Conservation (phyloP, 1,139 yeast genomes). For the Suzukiozyma palmioleophila region DNA sequence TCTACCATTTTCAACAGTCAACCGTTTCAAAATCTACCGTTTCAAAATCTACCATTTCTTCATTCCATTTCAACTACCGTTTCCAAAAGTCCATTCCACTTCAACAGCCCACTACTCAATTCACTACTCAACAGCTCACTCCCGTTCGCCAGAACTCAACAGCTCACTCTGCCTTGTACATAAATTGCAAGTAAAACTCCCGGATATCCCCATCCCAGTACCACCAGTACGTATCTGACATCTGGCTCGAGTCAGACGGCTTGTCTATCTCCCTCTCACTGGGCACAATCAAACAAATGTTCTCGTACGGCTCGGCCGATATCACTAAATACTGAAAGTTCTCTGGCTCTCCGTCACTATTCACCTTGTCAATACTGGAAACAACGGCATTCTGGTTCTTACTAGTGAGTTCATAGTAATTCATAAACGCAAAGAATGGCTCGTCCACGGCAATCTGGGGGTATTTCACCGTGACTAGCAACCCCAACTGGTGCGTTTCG, state of each 20-base stretch:
- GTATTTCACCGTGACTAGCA: conserved; percentile 53
- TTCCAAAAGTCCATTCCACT: too few relatives aligned
- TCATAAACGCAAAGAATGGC: conserved; percentile 72
- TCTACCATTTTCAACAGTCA: too few relatives aligned
- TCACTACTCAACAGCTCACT: too few relatives aligned
- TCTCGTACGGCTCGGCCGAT: conserved; percentile 83
- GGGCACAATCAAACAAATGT: conserved; percentile 67
- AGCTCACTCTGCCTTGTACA: too few relatives aligned
- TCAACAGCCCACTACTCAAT: too few relatives aligned
- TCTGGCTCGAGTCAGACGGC: conserved; percentile 26
- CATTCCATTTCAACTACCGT: too few relatives aligned
- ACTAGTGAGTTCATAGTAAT: conserved; percentile 61
- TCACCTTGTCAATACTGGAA: conserved; percentile 18
- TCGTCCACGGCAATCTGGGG: conserved; percentile 45
- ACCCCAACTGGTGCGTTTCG: conserved; percentile 51
- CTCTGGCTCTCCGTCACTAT: conserved; percentile 12
- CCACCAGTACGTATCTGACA: conserved; percentile 56
- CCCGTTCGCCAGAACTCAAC: too few relatives aligned
- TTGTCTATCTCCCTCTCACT: conserved; percentile 49
- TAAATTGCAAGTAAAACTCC: conserved; percentile 65
- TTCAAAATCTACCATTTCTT: too few relatives aligned
- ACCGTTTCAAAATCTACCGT: too few relatives aligned
- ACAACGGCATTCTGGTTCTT: conserved; percentile 28
- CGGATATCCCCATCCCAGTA: conserved; percentile 66
- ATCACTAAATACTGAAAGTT: conserved; percentile 64